phyloP scores from a whole-genome alignment of 441 rosid species.

The Macaranga tanarius region DNA sequence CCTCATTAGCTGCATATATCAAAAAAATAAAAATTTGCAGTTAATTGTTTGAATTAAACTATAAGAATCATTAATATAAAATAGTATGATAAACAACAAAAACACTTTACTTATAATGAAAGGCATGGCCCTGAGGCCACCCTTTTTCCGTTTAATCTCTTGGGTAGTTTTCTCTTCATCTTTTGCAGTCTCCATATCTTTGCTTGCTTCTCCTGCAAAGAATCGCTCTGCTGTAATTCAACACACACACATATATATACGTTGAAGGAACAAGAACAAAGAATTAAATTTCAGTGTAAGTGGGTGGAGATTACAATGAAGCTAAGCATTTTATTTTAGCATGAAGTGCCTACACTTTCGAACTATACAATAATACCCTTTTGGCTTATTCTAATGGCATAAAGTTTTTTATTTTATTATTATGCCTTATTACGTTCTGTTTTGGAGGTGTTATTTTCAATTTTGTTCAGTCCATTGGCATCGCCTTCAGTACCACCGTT shows the following conservation, averaged over 20 bases:
- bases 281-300: neutral
- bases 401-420: too few relatives aligned
- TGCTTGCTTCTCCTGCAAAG: neutral
- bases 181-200: slow-evolving; percentile 32
- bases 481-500: too few relatives aligned
- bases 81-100: too few relatives aligned
- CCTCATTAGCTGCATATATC: slow-evolving; percentile 47
- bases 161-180: slow-evolving; percentile 13
- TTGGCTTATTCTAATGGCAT: neutral
- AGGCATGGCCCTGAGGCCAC: slow-evolving; percentile 54
- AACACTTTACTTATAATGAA: slow-evolving; percentile 41
- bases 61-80: too few relatives aligned
- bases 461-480: too few relatives aligned
- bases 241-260: too few relatives aligned
- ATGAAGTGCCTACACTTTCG: neutral
- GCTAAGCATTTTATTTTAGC: neutral
- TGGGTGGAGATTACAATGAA: slow-evolving; percentile 14
- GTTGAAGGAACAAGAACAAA: neutral
- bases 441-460: too few relatives aligned
- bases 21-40: too few relatives aligned
- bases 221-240: neutral
- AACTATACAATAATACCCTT: neutral
- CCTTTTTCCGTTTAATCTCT: slow-evolving; percentile 28
- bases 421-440: too few relatives aligned
- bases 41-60: too few relatives aligned